Percentiles rank a stretch among this genome's conserved stretches.
phyloP scores from a whole-genome alignment of 768 basidiomycete species.

The Mycena vitilis region DNA sequence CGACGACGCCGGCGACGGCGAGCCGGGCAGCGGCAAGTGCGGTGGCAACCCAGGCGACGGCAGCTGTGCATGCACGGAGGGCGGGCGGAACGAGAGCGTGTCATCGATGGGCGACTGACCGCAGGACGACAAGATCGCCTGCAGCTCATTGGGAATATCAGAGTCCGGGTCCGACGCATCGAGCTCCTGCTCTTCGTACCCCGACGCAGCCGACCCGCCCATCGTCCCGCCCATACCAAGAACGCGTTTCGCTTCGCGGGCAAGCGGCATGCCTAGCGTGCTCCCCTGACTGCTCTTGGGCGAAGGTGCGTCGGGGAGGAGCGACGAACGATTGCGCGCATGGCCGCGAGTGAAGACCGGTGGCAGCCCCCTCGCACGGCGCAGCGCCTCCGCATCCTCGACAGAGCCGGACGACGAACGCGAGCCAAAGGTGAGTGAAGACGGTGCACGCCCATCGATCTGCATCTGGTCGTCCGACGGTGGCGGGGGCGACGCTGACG shows the following conservation, averaged over 20 bases:
- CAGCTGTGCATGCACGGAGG: constrained; percentile 34
- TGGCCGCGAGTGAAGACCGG: constrained; percentile 53
- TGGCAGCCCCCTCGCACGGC: constrained; percentile 23
- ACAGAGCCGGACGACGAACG: constrained; percentile 41
- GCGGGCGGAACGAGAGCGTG: constrained; percentile 49
- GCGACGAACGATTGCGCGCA: constrained; percentile 41
- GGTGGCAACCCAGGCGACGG: constrained; percentile 60
- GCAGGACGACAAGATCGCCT: constrained; percentile 64
- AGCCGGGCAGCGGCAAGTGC: constrained; percentile 50
- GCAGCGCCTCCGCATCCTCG: constrained; percentile 20
- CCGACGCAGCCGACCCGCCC: constrained; percentile 67
- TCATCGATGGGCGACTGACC: constrained; percentile 53
- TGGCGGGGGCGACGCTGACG: constrained; percentile 39
- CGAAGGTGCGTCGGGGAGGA: constrained; percentile 37
- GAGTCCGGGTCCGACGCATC: constrained; percentile 76
- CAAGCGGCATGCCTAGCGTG: constrained; percentile 49
- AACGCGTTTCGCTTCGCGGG: constrained; percentile 63
- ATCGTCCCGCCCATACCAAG: constrained; percentile 76
- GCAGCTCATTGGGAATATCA: constrained; percentile 85
- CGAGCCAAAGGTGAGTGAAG: constrained; percentile 53
- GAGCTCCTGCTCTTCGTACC: constrained; percentile 55
- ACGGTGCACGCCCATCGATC: constrained; percentile 49
- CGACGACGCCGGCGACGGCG: constrained; percentile 10
- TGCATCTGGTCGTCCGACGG: constrained; percentile 41
- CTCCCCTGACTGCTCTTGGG: constrained; percentile 40